These are phyloP conservation scores for Neurospora sp. DNA, from an alignment of 495 filamentous ascomycete genomes.

Conservation along the genomic window DNA sequence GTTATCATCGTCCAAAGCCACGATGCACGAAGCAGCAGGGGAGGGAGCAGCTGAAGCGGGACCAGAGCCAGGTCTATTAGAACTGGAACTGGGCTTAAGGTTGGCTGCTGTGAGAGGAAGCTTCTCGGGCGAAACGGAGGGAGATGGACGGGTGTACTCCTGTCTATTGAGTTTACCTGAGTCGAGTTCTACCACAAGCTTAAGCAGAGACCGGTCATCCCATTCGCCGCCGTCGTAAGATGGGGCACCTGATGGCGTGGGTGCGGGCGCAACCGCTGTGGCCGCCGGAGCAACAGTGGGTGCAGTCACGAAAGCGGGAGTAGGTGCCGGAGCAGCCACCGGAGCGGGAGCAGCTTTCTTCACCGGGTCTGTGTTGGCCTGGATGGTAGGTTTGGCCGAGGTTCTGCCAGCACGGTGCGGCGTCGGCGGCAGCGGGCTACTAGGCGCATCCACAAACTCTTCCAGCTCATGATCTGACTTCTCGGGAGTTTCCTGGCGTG, in stretches of 20 bases:
- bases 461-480: conserved; percentile 26
- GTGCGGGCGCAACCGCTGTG: conserved; percentile 2
- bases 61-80: neutral
- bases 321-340: neutral
- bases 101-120: neutral
- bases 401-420: conserved; percentile 5
- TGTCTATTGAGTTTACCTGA: conserved; percentile 17
- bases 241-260: conserved; percentile 1
- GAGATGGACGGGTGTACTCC: conserved; percentile 5
- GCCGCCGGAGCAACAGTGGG: neutral
- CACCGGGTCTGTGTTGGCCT: neutral
- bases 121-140: conserved; percentile 14
- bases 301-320: neutral
- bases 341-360: neutral
- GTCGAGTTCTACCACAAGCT: conserved; percentile 37
- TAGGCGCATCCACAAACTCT: conserved; percentile 35
- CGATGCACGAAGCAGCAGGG: neutral
- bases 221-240: conserved; percentile 34
- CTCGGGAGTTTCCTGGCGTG: conserved; percentile 16
- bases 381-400: neutral
- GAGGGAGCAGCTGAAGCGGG: neutral
- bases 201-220: conserved; percentile 35
- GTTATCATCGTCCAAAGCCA: conserved; percentile 7
- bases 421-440: conserved; percentile 23
- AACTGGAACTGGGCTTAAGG: neutral